Base-by-base conservation (phyloP, 768 basidiomycete species). In the Sporobolomyces phaffii region DNA sequence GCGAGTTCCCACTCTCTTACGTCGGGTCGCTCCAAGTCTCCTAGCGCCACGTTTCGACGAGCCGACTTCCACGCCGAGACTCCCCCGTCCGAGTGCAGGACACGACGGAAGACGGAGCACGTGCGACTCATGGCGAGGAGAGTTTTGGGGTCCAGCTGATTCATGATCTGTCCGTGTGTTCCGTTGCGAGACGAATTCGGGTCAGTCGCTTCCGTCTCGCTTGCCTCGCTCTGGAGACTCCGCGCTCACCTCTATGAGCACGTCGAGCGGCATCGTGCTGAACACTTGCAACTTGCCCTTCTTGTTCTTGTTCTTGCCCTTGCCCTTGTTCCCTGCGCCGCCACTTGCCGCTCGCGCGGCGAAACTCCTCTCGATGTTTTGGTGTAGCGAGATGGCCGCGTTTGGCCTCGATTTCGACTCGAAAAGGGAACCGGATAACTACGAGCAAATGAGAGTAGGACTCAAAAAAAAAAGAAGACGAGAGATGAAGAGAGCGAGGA, bases 121-220 rank as follows among this genome's bases (percentile, higher is more conserved):
- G 64, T 65, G 38, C 64, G 64, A 18, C 24, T 31, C 36, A 49
- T 41, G 22, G 64, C 64, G 44, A 65, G 59, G 13, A 65, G n/a
- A 5, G 63, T 58, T 28, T 64, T 64, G 2, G 40, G 49, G 47
- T 64, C 56, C 29, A 58, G 47, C 1, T 51, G 40, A 8, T 24
- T 9, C 47, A 64, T 43, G 40, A 64, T 64, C 62, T 56, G 24
- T n/a, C n/a, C n/a, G n/a, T n/a, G n/a, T n/a, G n/a, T n/a, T n/a
- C n/a, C n/a, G n/a, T n/a, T n/a, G n/a, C n/a, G n/a, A n/a, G n/a
- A n/a, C n/a, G n/a, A n/a, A n/a, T n/a, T n/a, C n/a, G n/a, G n/a
- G n/a, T n/a, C n/a, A n/a, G n/a, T n/a, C n/a, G n/a, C n/a, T n/a
- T n/a, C n/a, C n/a, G n/a, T n/a, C n/a, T n/a, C n/a, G n/a, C n/a